phyloP scores from a whole-genome alignment of 108 stramenopile genomes.

The Nitzschia putrida region DNA sequence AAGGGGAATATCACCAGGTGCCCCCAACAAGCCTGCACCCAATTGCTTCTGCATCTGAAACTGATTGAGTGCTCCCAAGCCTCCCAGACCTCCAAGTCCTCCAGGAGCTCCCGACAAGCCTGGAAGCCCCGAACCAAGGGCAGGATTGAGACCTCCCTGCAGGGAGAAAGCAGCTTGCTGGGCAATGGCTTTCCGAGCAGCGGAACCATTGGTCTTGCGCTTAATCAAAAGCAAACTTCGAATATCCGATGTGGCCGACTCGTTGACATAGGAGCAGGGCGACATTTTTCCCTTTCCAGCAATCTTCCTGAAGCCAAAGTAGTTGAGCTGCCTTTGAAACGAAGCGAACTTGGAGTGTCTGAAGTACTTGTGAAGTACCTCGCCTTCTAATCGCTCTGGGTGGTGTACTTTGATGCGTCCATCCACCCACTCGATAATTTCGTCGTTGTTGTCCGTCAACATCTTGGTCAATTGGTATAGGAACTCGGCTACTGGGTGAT shows the following conservation, averaged over 20 bases:
- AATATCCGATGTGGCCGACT: conserved; percentile 80
- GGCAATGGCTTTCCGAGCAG: conserved; percentile 61
- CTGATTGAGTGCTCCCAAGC: conserved; percentile 27
- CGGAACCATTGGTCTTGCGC: conserved; percentile 64
- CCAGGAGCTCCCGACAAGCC: conserved; percentile 33
- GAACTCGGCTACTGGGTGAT: conserved; percentile 65
- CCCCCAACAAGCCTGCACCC: conserved; percentile 10
- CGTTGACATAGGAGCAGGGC: conserved; percentile 91
- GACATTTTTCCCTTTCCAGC: conserved; percentile 93
- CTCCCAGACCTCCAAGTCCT: conserved; percentile 17
- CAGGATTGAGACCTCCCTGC: conserved; percentile 33
- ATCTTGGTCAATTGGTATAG: conserved; percentile 90
- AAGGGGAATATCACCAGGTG: conserved; percentile 25
- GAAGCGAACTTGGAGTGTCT: conserved; percentile 89
- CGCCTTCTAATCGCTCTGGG: conserved; percentile 73
- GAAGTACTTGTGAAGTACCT: conserved; percentile 87
- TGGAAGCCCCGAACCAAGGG: conserved; percentile 35
- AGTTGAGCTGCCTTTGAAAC: conserved; percentile 89
- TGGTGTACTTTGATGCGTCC: conserved; percentile 77
- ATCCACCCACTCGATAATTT: conserved; percentile 83
- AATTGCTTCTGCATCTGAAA: conserved; percentile 40
- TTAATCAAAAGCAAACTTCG: conserved; percentile 84
- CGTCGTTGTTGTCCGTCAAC: conserved; percentile 84
- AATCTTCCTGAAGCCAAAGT: conserved; percentile 91
- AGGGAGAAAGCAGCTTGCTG: conserved; percentile 37